A percentile compares a stretch with the other conserved stretches of the same genome.
Evolutionary conservation across 495 filamentous ascomycete genomes (phyloP).

Genomic region (Eremomyces bilateralis): DNA sequence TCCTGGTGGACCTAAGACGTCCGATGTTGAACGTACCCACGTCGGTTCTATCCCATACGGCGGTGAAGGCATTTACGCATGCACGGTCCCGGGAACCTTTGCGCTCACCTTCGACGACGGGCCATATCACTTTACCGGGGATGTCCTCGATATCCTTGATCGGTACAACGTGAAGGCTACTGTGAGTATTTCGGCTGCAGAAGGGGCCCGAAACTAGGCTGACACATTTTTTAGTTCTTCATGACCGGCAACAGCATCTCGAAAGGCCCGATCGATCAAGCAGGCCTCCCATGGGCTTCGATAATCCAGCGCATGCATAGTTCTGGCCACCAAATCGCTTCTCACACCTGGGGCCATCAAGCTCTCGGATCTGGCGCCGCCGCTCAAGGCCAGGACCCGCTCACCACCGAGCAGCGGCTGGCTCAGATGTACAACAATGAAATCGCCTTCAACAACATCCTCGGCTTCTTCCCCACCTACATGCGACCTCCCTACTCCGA

Average conservation of each 20-base stretch:
- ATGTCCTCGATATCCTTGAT: conserved; percentile 47
- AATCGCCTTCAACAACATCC: conserved; percentile 54
- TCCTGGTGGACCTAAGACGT: neutral
- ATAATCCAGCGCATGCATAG: conserved; percentile 47
- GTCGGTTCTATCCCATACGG: neutral
- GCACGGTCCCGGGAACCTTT: conserved; percentile 36
- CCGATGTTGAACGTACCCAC: neutral
- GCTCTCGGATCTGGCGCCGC: conserved; percentile 43
- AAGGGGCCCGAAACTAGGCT: no score
- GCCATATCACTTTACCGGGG: conserved; percentile 43
- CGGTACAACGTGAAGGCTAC: conserved; percentile 46
- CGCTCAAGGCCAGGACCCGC: no score
- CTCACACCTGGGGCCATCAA: conserved; percentile 71
- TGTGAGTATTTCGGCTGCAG: no score
- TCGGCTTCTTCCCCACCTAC: conserved; percentile 67
- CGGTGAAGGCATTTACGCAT: conserved; percentile 42
- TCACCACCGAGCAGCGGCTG: conserved; percentile 30
- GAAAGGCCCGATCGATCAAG: conserved; percentile 49
- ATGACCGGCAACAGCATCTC: conserved; percentile 53
- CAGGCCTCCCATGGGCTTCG: conserved; percentile 29
- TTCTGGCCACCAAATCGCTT: conserved; percentile 59
- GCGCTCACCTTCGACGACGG: conserved; percentile 68
- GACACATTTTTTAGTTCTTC: no score
- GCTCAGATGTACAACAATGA: conserved; percentile 61
- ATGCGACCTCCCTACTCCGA: conserved; percentile 70